Evolutionary conservation across 805 yeast genomes (phyloP).

Genomic region (Zygotorulaspora chibaensis): DNA sequence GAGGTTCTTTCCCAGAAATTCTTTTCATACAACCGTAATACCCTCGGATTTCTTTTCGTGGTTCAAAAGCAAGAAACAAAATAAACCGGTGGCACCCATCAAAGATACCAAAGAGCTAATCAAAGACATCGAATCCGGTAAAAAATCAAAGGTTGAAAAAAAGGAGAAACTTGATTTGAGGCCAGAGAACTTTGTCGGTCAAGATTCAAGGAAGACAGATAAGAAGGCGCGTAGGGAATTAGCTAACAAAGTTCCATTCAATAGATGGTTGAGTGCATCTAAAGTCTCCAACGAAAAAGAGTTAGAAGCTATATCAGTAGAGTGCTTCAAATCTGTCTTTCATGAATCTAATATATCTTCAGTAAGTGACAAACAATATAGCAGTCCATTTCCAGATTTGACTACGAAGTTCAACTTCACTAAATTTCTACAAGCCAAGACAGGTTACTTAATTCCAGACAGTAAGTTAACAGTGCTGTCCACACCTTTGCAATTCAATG

Average conservation of each 20-base stretch:
- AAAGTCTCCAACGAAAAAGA: slow-evolving; percentile 27
- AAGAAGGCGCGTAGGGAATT: slow-evolving; percentile 9
- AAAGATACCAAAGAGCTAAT: slow-evolving; percentile 34
- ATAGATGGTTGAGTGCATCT: slow-evolving; percentile 33
- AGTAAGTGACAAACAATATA: slow-evolving; percentile 4
- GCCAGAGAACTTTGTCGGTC: slow-evolving; percentile 32
- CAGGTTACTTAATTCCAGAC: slow-evolving; percentile 41
- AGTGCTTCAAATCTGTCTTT: slow-evolving; percentile 8
- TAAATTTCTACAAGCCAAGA: slow-evolving; percentile 33
- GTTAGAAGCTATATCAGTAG: slow-evolving; percentile 25
- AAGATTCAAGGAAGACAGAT: slow-evolving; percentile 20
- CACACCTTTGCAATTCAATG: slow-evolving; percentile 29
- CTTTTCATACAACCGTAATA: slow-evolving; percentile 25
- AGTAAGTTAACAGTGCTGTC: slow-evolving; percentile 32
- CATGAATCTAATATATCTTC: background rate
- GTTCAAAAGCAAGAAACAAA: slow-evolving; percentile 35
- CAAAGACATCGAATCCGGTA: slow-evolving; percentile 36
- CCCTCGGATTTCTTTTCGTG: slow-evolving; percentile 38
- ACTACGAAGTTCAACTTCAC: slow-evolving; percentile 36
- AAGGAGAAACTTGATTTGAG: slow-evolving; percentile 25
- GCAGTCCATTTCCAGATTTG: slow-evolving; percentile 28
- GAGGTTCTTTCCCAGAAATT: slow-evolving; percentile 9
- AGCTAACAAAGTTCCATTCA: slow-evolving; percentile 28
- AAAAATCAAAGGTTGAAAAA: slow-evolving; percentile 14
- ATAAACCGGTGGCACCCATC: slow-evolving; percentile 7